Percentiles rank a stretch among this genome's conserved stretches.
These are phyloP conservation scores for Fraxinus cuspidata DNA, from an alignment of 257 asterid species.

Conservation along the genomic window DNA sequence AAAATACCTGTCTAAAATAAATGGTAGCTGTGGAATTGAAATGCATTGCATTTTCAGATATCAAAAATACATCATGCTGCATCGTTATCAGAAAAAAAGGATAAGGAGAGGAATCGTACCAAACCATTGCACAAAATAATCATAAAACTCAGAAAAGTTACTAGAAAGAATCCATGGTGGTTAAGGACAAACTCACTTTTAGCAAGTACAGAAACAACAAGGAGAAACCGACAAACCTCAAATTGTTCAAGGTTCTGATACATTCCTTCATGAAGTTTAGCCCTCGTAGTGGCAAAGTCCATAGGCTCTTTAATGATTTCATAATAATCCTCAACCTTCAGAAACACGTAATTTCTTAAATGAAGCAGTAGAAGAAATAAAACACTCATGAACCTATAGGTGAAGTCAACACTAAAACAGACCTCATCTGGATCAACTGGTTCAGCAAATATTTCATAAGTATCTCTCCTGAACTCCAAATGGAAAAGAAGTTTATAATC, in stretches of 20 bases:
- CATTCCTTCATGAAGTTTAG: slow-evolving; percentile 91
- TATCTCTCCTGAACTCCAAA: slow-evolving; percentile 61
- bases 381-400: not conserved
- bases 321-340: slow-evolving; percentile 77
- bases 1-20: slow-evolving; percentile 70
- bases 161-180: not conserved
- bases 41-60: slow-evolving; percentile 87
- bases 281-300: slow-evolving; percentile 98
- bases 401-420: not conserved
- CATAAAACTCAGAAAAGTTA: not conserved
- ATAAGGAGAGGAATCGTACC: not conserved
- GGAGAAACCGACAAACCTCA: slow-evolving; percentile 49
- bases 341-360: not conserved
- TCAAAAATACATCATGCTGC: slow-evolving; percentile 86
- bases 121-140: not conserved
- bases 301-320: slow-evolving; percentile 79
- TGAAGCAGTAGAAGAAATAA: not conserved
- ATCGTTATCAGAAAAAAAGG: not conserved
- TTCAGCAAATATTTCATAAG: slow-evolving; percentile 73
- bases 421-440: slow-evolving; percentile 88
- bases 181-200: no score
- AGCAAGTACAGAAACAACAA: not conserved
- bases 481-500: not conserved
- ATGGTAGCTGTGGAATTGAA: slow-evolving; percentile 72
- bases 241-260: slow-evolving; percentile 68